Base-by-base conservation (phyloP, 2,329 filamentous ascomycete species). In the Parascedosporium putredinis region DNA sequence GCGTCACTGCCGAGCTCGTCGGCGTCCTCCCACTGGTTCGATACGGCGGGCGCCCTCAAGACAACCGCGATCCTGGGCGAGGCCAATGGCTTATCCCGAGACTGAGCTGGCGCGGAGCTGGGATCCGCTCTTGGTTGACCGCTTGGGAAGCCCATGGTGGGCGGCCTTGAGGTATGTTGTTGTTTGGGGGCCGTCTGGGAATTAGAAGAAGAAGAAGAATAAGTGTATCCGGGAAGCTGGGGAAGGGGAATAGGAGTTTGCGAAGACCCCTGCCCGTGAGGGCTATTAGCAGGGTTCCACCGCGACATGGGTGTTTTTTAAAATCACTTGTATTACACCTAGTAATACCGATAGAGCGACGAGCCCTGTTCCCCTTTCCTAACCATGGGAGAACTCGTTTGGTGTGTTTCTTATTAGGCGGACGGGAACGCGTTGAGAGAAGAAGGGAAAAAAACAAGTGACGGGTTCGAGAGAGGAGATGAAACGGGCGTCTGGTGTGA, bases 61-160 rank as follows among this genome's bases (percentile, higher is more conserved):
- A 60, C 23, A 6, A 61, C 55, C 7, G 55, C 54, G 14, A 63
- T 50, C 8, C 47, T 56, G 6, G 42, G 14, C 6, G 34, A 29
- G 4, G 47, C 2, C 18, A 8, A n/a, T 31, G 24, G 25, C 12
- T 23, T 10, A 12, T 24, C 16, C 18, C 8, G 14, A 3, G 47
- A 6, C n/a, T 31, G 3, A 4, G 12, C 31, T 14, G 23, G 7
- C 34, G 14, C 4, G 34, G 12, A 9, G 24, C n/a, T 4, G 20
- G 10, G 16, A 10, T 9, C 12, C 10, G 23, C n/a, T 20, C n/a
- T 16, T 12, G 4, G 6, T 9, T 29, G 34, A 2, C 23, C 25
- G 14, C 16, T 8, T 5, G 8, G 34, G 3, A 16, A 27, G 9
- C 36, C n/a, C 24, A 42, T 49, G 7, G 22, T 25, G 22, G 31